Conservation (phyloP, 331 rosid species). For the Rosa hybrid region DNA sequence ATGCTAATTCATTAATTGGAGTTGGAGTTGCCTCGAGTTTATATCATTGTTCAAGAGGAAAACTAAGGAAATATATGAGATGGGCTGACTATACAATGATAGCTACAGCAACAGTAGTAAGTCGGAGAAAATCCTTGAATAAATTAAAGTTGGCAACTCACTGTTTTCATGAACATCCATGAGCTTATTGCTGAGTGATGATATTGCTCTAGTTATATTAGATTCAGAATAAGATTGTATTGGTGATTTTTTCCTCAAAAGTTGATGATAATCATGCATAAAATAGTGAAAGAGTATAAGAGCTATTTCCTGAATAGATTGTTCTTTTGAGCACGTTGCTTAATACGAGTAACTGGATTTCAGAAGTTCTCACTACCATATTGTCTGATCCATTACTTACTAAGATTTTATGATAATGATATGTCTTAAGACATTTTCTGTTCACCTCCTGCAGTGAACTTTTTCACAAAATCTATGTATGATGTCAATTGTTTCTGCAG, state of each 20-base stretch:
- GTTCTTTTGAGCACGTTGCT: not conserved
- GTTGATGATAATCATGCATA: not conserved
- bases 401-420: not conserved
- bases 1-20: conserved; percentile 95
- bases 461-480: not conserved
- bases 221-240: not conserved
- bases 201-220: not conserved
- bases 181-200: conserved; percentile 1
- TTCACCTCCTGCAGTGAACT: not conserved
- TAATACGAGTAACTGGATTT: not conserved
- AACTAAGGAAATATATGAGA: conserved; percentile 66
- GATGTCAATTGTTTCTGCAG: not conserved
- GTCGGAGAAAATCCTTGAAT: conserved; percentile 25
- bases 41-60: conserved; percentile 87
- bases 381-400: not conserved
- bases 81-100: conserved; percentile 99
- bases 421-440: not conserved
- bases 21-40: conserved; percentile 94
- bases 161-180: not conserved
- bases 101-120: conserved; percentile 87
- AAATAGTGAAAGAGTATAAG: not conserved
- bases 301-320: not conserved
- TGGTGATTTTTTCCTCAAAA: not conserved
- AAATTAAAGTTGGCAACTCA: not conserved
- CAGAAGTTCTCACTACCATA: not conserved